Base-by-base conservation (phyloP, 768 basidiomycete genomes). In the Amanita phalloides region DNA sequence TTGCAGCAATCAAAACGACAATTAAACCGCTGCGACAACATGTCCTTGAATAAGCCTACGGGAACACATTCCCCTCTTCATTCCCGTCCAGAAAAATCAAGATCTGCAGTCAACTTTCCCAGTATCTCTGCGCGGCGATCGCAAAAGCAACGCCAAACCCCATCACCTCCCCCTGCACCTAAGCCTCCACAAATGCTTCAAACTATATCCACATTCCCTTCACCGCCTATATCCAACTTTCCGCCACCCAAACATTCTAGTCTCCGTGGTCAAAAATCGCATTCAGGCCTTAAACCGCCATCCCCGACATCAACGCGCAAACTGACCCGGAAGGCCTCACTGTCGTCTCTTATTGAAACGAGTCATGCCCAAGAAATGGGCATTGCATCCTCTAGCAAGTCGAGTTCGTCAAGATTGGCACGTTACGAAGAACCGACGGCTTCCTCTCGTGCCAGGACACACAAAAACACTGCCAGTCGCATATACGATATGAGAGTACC, bases 241-340 rank as follows among this genome's bases (percentile, higher is more conserved):
- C 75, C 85, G 54, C 67, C 80, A 14, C 71, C 78, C 38, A 90
- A 87, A 66, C 79, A 84, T 53, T 81, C 78, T 48, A 84, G 83
- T 63, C 76, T 90, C 55, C 82, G 88, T 21, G 83, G 82, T 17
- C 88, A 90, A 70, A 90, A 90, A 61, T 90, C 88, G 2, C 86
- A 88, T 61, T 81, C 85, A 5, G 86, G 83, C 35, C 76, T 90
- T 49, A 90, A 90, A 61, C 81, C 83, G 2, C 81, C 83, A 25
- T 80, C 79, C 4, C 84, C 86, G 28, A 79, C 86, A n/a, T 74
- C 76, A 25, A 70, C 77, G 45, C 78, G 82, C 30, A 78, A 75
- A 57, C 73, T 89, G 50, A 70, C 78, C 20, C 79, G 88, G 58
- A 89, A 90, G 66, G 86, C 86, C 8, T 90, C 88, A 1, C 60